Conservation (phyloP, 75 land plant species). For the Cupressus sempervirens region DNA sequence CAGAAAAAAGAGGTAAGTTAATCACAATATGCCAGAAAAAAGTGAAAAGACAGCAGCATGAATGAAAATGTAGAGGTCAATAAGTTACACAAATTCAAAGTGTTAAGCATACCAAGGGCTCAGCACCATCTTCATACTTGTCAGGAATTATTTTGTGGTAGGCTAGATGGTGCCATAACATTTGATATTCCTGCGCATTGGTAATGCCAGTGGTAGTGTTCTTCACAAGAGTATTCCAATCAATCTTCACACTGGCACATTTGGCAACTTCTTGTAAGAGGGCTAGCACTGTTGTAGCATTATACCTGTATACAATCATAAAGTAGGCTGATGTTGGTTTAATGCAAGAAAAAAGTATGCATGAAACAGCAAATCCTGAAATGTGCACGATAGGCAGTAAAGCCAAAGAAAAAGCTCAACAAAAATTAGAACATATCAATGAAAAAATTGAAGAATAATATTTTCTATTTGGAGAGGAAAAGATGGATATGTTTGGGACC, state of each 20-base stretch:
- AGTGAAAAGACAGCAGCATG: background rate
- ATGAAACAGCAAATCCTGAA: background rate
- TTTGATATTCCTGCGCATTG: constrained; percentile 80
- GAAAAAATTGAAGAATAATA: background rate
- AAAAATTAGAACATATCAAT: background rate
- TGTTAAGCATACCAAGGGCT: constrained; percentile 51
- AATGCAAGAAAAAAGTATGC: background rate
- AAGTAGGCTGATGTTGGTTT: background rate
- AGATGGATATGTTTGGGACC: background rate
- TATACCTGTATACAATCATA: constrained; percentile 48
- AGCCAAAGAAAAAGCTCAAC: background rate
- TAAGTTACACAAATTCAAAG: background rate
- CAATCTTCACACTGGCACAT: constrained; percentile 39
- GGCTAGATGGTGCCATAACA: constrained; percentile 87
- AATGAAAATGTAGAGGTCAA: background rate
- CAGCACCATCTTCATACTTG: constrained; percentile 38
- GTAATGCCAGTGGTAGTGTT: constrained; percentile 77
- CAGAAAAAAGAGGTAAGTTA: background rate
- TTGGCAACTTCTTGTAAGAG: constrained; percentile 73
- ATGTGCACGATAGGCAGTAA: background rate
- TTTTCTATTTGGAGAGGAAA: background rate
- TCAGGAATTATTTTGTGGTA: constrained; percentile 49
- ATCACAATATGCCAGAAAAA: background rate
- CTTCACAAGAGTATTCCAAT: constrained; percentile 67
- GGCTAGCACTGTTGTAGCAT: constrained; percentile 54